Evolutionary conservation across 441 rosid genomes (phyloP), one percentile per base, ranked within the genome.

Genomic region (Eutrema salsugineum): DNA sequence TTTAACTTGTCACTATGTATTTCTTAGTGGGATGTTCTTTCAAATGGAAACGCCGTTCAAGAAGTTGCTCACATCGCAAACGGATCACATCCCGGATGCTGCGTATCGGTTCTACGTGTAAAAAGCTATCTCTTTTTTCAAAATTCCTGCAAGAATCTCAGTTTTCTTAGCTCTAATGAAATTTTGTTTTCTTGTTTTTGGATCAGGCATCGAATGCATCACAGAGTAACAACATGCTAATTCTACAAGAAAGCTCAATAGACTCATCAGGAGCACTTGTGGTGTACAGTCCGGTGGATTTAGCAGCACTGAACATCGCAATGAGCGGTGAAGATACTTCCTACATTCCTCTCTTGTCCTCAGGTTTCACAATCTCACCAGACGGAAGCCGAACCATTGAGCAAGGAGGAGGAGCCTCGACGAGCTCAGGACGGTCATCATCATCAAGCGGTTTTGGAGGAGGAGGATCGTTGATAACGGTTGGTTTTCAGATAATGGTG

Each of bases 281-380:
- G 38, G 91, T 90, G 5, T 93, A 93, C 63, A 87, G 97, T 78
- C 96, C 99, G 0, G 93, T 96, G 33, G 99, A 96, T 69, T 79
- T 93, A 50, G 80, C 93, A 1, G 89, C 93, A 9, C 78, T 96
- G 71, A 86, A 91, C 84, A 74, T 89, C 9, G 97, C 97, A 55
- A 91, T 93, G 96, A 93, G 87, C 28, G 99, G 98, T 0, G 97
- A 91, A 51, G 99, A 96, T 65, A 88, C 99, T 4, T 91, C 97
- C 11, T 88, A 78, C 80, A 87, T 96, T 43, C 97, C 97, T 0
- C 76, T 93, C n/a, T 85, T 93, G 8, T 94, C 99, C 16, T 96
- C 98, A 8, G 99, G 99, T n/a, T 93, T 93, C 71, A 65, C 94
- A 1, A 85, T 96, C 32, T 83, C 88, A 11, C 85, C 97, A 0